Evolutionary conservation across 2,329 filamentous ascomycete species (phyloP), one percentile per base, ranked within the genome.

Genomic region (Fusarium concolor): DNA sequence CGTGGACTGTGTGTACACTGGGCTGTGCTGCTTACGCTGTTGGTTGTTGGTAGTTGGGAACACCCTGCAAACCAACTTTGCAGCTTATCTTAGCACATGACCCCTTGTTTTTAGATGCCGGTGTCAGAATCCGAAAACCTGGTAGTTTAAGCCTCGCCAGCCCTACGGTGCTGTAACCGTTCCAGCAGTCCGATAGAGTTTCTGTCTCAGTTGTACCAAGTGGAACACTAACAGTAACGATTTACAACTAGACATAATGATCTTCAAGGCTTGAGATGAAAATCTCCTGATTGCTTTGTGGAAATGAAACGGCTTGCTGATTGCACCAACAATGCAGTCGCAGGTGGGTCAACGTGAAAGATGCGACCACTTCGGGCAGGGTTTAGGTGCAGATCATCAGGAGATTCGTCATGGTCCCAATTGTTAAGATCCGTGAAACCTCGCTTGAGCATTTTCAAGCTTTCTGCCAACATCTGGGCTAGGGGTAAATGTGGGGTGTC

Each of bases 301-400:
- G 20, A 49, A 49, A 49, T 37, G 33, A 28, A 50, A 14, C 28
- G 24, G 12, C n/a, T 42, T 10, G 17, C 47, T 42, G n/a, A 14
- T 17, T 17, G n/a, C 39, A 17, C 14, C 39, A 43, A 18, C 26
- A 10, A n/a, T 43, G n/a, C 28, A 43, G 26, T 31, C n/a, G 43
- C 28, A 29, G 26, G 49, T 43, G 37, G 38, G 49, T n/a, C 22
- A 0, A 2, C 14, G 6, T 50, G 33, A 20, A 28, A 31, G 49
- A 43, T 43, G 26, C 20, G n/a, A 24, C 47, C 26, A 14, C 31
- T 24, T 31, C 8, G 15, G 29, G 37, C 26, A 44, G 29, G 49
- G 38, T 15, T 18, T 18, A 17, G 18, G 8, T 24, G 49, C 26
- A 52, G 49, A 52, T 52, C 49, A 44, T 44, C 49, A 52, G 49